Conservation (phyloP, 495 filamentous ascomycete species). For the Amphirosellinia nigrospora region DNA sequence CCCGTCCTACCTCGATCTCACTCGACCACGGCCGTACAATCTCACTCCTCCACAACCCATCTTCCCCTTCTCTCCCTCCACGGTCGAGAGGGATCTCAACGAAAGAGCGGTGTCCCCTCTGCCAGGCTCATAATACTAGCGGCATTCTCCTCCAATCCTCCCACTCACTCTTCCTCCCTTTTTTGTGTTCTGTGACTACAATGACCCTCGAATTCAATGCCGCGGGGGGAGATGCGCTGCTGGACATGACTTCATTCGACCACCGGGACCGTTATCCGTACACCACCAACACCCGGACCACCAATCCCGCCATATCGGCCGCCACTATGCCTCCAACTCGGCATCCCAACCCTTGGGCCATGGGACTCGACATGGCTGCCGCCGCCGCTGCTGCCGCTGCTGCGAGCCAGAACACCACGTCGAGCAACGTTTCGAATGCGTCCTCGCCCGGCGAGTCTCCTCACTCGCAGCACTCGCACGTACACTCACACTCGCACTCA, state of each 20-base stretch:
- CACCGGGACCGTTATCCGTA: constrained; percentile 59
- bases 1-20: constrained; percentile 44
- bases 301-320: constrained; percentile 48
- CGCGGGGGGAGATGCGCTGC: constrained; percentile 56
- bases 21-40: constrained; percentile 44
- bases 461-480: constrained; percentile 41
- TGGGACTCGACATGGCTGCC: constrained; percentile 53
- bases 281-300: constrained; percentile 49
- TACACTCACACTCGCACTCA: constrained; percentile 26
- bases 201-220: constrained; percentile 65
- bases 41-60: constrained; percentile 44
- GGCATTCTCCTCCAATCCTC: constrained; percentile 43
- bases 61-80: constrained; percentile 33
- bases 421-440: constrained; percentile 47
- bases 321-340: constrained; percentile 53
- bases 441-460: constrained; percentile 55
- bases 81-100: constrained; percentile 36
- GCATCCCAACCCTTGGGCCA: constrained; percentile 48
- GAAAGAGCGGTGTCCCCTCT: constrained; percentile 49
- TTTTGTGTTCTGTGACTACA: constrained; percentile 46
- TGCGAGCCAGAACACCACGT: constrained; percentile 43
- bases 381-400: constrained; percentile 25
- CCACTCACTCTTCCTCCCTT: constrained; percentile 41
- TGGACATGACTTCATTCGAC: constrained; percentile 61
- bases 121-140: constrained; percentile 46